These are phyloP conservation scores for Gnomoniopsis sp. DNA, from an alignment of 2,329 filamentous ascomycete species.

Conservation along the genomic window DNA sequence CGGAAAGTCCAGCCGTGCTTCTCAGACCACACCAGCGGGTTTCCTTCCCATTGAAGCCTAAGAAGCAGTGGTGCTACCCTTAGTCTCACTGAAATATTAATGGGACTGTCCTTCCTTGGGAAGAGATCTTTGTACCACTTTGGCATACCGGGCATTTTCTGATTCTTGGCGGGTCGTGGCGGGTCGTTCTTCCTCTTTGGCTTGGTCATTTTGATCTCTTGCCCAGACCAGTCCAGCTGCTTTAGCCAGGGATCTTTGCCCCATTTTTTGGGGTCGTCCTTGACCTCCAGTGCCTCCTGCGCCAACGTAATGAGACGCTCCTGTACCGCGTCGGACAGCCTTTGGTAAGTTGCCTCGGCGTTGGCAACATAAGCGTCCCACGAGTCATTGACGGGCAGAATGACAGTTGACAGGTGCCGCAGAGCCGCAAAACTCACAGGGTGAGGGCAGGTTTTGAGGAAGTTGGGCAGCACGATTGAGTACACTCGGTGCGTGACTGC, in stretches of 20 bases:
- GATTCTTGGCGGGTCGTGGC: constrained; percentile 71
- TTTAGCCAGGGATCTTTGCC: constrained; percentile 82
- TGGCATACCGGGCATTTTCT: constrained; percentile 94
- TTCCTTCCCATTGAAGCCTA: constrained; percentile 80
- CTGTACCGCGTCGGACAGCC: constrained; percentile 72
- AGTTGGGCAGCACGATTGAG: constrained; percentile 86
- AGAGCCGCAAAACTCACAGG: constrained; percentile 95
- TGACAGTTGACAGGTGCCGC: constrained; percentile 88
- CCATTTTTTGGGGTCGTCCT: constrained; percentile 66
- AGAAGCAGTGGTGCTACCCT: constrained; percentile 83
- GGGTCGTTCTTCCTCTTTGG: constrained; percentile 83
- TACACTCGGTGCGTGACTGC: constrained; percentile 92
- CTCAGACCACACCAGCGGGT: constrained; percentile 91
- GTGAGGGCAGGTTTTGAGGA: constrained; percentile 86
- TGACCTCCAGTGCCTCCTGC: constrained; percentile 72
- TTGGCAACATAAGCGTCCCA: constrained; percentile 85
- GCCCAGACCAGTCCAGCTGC: constrained; percentile 93
- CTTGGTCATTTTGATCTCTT: constrained; percentile 88
- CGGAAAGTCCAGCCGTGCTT: constrained; percentile 90
- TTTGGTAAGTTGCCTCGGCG: constrained; percentile 80
- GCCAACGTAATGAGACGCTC: constrained; percentile 71
- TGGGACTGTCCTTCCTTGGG: constrained; percentile 60
- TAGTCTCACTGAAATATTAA: constrained; percentile 80
- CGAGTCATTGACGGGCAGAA: constrained; percentile 80
- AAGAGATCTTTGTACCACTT: constrained; percentile 96